These are phyloP conservation scores for Penicillium sp. DNA, from an alignment of 2,329 filamentous ascomycete species.

Conservation along the genomic window DNA sequence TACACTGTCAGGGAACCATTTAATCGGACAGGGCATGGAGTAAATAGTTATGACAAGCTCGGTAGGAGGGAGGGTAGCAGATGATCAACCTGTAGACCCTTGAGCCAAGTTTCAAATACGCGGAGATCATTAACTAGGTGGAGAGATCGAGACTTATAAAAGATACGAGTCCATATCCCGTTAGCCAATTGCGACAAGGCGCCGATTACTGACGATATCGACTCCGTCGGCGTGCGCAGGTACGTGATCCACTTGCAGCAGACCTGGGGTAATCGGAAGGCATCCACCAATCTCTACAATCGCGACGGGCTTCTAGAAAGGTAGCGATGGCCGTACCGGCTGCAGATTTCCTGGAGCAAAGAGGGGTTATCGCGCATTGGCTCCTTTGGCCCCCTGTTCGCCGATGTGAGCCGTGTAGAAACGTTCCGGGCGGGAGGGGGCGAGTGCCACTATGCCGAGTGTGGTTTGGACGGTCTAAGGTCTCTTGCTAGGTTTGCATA, in stretches of 20 bases:
- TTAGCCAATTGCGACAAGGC: constrained; percentile 32
- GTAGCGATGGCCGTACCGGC: constrained; percentile 18
- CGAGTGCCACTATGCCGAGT: constrained; percentile 12
- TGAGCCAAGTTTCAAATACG: constrained; percentile 20
- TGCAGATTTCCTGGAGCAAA: constrained; percentile 5
- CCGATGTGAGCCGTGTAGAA: constrained; percentile 27
- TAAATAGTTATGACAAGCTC: constrained; percentile 7
- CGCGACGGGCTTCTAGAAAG: constrained; percentile 28
- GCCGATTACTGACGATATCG: constrained; percentile 30
- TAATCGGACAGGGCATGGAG: constrained; percentile 3
- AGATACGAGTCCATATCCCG: constrained; percentile 18
- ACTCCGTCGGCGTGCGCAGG: constrained; percentile 27
- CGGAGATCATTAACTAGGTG: constrained; percentile 27
- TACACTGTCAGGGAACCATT: constrained; percentile 1
- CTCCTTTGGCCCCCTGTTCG: constrained; percentile 8
- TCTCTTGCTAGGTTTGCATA: neutral
- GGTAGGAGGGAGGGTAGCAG: constrained; percentile 1
- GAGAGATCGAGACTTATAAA: constrained; percentile 29
- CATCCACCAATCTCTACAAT: constrained; percentile 26
- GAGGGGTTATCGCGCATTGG: constrained; percentile 22
- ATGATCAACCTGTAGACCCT: constrained; percentile 26
- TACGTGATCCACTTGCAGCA: constrained; percentile 28
- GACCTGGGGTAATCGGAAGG: constrained; percentile 37
- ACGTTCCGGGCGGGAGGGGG: constrained; percentile 14
- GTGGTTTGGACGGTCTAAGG: neutral